A percentile compares a stretch with the other conserved stretches of the same genome.
Conservation (phyloP, 2,329 filamentous ascomycete genomes). For the Colletotrichum sp. region DNA sequence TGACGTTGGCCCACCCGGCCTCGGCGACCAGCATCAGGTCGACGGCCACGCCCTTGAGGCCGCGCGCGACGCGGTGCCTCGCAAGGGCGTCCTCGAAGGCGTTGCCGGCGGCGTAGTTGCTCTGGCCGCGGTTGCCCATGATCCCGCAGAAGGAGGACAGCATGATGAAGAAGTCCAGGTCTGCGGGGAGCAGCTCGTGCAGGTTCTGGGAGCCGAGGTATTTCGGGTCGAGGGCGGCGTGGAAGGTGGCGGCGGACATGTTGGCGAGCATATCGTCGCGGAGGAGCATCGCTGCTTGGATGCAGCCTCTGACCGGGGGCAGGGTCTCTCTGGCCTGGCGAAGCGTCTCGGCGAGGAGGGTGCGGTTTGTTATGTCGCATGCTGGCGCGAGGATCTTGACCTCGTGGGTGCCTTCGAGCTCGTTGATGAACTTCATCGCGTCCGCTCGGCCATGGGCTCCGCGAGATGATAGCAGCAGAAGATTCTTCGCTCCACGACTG, state of each 20-base stretch:
- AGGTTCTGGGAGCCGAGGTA: constrained; percentile 54
- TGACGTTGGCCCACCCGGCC: neutral
- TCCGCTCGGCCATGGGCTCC: constrained; percentile 15
- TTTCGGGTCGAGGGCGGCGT: constrained; percentile 50
- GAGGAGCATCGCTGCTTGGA: constrained; percentile 37
- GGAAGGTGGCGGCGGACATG: constrained; percentile 52
- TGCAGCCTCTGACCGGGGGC: constrained; percentile 32
- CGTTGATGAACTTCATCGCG: constrained; percentile 31
- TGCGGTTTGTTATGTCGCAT: constrained; percentile 47
- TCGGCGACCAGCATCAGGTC: neutral
- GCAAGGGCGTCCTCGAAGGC: constrained; percentile 51
- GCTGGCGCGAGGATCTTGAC: constrained; percentile 37
- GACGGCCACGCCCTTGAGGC: neutral
- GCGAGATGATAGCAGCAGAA: constrained; percentile 50
- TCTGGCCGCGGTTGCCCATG: constrained; percentile 61
- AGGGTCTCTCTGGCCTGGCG: constrained; percentile 21
- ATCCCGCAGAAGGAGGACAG: constrained; percentile 59
- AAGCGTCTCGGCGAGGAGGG: constrained; percentile 16
- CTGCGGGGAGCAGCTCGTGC: constrained; percentile 34
- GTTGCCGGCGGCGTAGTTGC: constrained; percentile 63
- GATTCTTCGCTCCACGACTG: constrained; percentile 53
- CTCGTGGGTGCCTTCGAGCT: constrained; percentile 30
- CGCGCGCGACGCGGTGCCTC: neutral
- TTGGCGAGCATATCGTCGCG: constrained; percentile 51
- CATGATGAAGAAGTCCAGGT: constrained; percentile 51